These are phyloP conservation scores for Coprinopsis marcescibilis DNA, from an alignment of 768 basidiomycete species.

Conservation along the genomic window DNA sequence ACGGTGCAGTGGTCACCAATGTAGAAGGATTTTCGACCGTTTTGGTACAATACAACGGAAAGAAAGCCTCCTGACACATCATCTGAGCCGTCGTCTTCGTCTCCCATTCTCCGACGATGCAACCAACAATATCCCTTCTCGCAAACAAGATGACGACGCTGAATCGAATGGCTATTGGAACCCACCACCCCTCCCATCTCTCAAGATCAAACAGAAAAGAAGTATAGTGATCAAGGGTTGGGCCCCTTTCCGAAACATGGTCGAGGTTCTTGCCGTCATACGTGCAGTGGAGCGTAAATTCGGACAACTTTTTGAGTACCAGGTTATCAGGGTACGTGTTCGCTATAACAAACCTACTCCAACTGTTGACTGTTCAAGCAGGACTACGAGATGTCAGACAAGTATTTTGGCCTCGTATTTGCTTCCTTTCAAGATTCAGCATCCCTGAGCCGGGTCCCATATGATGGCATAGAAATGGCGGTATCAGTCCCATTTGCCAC, in stretches of 20 bases:
- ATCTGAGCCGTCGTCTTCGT: neutral
- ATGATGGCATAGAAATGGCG: slow-evolving; percentile 19
- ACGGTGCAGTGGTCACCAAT: neutral
- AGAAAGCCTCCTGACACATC: neutral
- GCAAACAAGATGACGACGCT: neutral
- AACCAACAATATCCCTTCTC: neutral
- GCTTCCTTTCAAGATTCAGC: slow-evolving; percentile 41
- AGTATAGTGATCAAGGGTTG: slow-evolving; percentile 35
- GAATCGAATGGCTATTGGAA: slow-evolving; percentile 1
- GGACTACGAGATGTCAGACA: slow-evolving; percentile 42
- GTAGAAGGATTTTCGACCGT: neutral
- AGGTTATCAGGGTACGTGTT: slow-evolving; percentile 32
- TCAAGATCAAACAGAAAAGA: neutral
- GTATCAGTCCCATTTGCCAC: slow-evolving; percentile 20
- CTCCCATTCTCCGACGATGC: neutral
- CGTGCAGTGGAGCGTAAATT: slow-evolving; percentile 52
- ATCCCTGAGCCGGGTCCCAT: slow-evolving; percentile 33
- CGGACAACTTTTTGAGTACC: slow-evolving; percentile 41
- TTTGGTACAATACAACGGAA: neutral
- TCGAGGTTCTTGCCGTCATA: slow-evolving; percentile 46
- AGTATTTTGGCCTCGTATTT: slow-evolving; percentile 38
- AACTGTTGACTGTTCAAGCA: slow-evolving; percentile 17
- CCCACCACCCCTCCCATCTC: slow-evolving; percentile 4
- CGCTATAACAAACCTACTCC: neutral
- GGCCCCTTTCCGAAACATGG: slow-evolving; percentile 36